Conservation (phyloP, 2,329 filamentous ascomycete genomes). For the Rachicladosporium sp. region DNA sequence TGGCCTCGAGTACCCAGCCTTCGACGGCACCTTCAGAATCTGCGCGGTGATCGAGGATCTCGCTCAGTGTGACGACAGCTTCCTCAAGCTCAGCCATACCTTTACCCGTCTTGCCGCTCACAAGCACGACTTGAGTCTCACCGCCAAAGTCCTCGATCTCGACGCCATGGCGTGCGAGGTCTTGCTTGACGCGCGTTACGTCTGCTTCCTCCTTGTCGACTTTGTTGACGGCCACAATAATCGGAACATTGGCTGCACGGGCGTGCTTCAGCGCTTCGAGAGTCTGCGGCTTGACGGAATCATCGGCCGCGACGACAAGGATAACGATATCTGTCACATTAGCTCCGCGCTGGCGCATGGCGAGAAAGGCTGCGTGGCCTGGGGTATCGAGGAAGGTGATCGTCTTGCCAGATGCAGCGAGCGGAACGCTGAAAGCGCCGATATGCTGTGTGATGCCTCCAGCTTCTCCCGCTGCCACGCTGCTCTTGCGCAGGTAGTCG, state of each 20-base stretch:
- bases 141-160: conserved; percentile 92
- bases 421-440: conserved; percentile 83
- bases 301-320: conserved; percentile 88
- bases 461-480: conserved; percentile 79
- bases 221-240: conserved; percentile 99
- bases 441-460: conserved; percentile 98
- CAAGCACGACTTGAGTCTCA: conserved; percentile 80
- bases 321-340: conserved; percentile 96
- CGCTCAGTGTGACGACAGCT: conserved; percentile 70
- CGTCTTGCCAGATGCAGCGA: conserved; percentile 53
- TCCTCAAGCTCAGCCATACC: conserved; percentile 91
- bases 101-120: conserved; percentile 85
- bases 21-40: conserved; percentile 66
- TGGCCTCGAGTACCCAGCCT: conserved; percentile 91
- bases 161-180: conserved; percentile 70
- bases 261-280: conserved; percentile 94
- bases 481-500: conserved; percentile 86
- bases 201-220: conserved; percentile 78
- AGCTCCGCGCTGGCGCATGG: conserved; percentile 90
- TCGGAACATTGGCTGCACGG: conserved; percentile 71
- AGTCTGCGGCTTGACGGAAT: conserved; percentile 95
- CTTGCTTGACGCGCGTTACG: conserved; percentile 73
- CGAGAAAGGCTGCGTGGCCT: conserved; percentile 87
- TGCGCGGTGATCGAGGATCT: conserved; percentile 81
- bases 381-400: conserved; percentile 97